Evolutionary conservation across 192 early-diverging fungal species (phyloP).

Genomic region (Lobosporangium transversale): DNA sequence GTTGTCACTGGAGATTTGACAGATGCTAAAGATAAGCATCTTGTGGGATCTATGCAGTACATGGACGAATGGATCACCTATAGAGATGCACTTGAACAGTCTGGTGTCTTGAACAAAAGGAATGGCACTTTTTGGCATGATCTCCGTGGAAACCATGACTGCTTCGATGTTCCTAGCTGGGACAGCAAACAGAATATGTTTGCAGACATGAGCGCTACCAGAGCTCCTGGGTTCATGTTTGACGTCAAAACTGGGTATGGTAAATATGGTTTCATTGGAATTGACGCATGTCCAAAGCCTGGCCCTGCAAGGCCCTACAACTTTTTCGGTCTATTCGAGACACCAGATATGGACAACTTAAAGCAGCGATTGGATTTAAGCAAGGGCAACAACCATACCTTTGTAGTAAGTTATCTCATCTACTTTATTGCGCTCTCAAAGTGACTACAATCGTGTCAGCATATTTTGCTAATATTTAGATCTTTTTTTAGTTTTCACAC

Average conservation of each 20-base stretch:
- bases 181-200: slow-evolving; percentile 70
- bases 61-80: slow-evolving; percentile 87
- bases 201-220: slow-evolving; percentile 61
- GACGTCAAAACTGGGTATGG: slow-evolving; percentile 74
- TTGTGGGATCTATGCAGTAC: slow-evolving; percentile 78
- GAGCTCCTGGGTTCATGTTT: slow-evolving; percentile 65
- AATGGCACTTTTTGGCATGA: slow-evolving; percentile 81
- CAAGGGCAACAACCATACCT: slow-evolving; percentile 66
- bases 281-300: slow-evolving; percentile 81
- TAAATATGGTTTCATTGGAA: slow-evolving; percentile 84
- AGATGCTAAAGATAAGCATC: slow-evolving; percentile 80
- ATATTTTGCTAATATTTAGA: no score
- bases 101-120: slow-evolving; percentile 58
- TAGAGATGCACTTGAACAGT: slow-evolving; percentile 63
- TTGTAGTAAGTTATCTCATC: slow-evolving; percentile 61
- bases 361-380: slow-evolving; percentile 59
- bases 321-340: slow-evolving; percentile 89
- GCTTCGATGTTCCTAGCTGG: slow-evolving; percentile 80
- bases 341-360: slow-evolving; percentile 76
- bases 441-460: no score
- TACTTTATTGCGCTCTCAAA: not conserved
- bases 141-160: slow-evolving; percentile 95
- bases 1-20: slow-evolving; percentile 89
- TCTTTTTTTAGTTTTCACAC: slow-evolving; percentile 66
- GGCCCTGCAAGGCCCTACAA: slow-evolving; percentile 86